These are phyloP conservation scores for Scheffersomyces spartinae DNA, from an alignment of 805 yeast species.

Conservation along the genomic window DNA sequence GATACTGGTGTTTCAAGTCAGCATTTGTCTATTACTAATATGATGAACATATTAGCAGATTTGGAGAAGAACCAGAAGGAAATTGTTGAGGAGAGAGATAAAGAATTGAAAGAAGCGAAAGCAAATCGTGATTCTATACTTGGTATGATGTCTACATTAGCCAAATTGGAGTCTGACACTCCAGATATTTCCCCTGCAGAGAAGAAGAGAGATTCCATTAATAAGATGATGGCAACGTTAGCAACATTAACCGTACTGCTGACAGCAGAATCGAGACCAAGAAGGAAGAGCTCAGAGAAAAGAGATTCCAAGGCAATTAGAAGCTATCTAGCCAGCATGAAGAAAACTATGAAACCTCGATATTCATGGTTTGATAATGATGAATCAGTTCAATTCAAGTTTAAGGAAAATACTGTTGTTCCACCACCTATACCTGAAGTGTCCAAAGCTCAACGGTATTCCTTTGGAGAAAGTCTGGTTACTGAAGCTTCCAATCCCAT, in stretches of 20 bases:
- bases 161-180: constrained; percentile 7
- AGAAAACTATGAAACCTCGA: too few relatives aligned
- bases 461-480: constrained; percentile 16
- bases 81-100: constrained; percentile 1
- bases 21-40: constrained; percentile 17
- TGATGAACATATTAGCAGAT: constrained; percentile 16
- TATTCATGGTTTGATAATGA: constrained; percentile 22
- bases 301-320: too few relatives aligned
- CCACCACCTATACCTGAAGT: too few relatives aligned
- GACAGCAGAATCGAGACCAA: too few relatives aligned
- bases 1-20: too few relatives aligned
- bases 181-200: background rate
- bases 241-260: too few relatives aligned
- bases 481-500: too few relatives aligned
- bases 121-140: constrained; percentile 15
- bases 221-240: constrained; percentile 13
- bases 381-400: constrained; percentile 10
- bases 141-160: constrained; percentile 21
- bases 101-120: constrained; percentile 4
- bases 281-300: too few relatives aligned
- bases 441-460: background rate
- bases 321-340: too few relatives aligned
- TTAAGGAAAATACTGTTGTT: too few relatives aligned
- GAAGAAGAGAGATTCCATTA: constrained; percentile 10
- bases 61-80: constrained; percentile 7